Conservation (phyloP, 345 rosid genomes). For the Bretschneidera sinensis region DNA sequence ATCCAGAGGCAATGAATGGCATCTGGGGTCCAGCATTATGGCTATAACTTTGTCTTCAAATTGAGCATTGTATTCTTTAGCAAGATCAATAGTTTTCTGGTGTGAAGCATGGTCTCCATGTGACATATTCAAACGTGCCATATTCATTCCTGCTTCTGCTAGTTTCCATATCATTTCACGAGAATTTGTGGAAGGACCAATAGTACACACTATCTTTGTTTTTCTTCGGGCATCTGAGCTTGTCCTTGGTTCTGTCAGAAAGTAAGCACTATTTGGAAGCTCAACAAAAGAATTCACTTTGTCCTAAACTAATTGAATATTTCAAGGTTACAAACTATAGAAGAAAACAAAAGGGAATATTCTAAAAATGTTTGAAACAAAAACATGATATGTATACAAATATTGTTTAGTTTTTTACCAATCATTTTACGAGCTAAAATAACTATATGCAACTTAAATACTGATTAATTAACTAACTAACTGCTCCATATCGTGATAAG, state of each 20-base stretch:
- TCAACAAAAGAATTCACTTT: constrained; percentile 32
- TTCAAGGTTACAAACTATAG: neutral
- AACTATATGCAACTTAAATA: too few species aligned
- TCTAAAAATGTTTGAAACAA: neutral
- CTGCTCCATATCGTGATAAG: too few species aligned
- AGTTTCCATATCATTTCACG: constrained; percentile 97
- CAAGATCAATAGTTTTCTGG: constrained; percentile 77
- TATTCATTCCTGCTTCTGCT: constrained; percentile 90
- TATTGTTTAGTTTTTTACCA: too few species aligned
- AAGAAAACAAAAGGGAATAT: neutral
- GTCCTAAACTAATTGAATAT: constrained; percentile 33
- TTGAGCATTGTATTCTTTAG: constrained; percentile 84
- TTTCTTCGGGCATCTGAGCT: constrained; percentile 48
- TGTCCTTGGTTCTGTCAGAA: constrained; percentile 27
- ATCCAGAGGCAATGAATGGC: neutral
- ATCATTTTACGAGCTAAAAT: too few species aligned
- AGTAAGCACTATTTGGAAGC: constrained; percentile 21
- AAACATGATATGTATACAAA: neutral
- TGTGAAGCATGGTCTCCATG: constrained; percentile 97
- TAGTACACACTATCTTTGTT: constrained; percentile 91
- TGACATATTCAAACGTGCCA: constrained; percentile 93
- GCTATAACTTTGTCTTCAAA: constrained; percentile 77
- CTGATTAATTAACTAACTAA: too few species aligned
- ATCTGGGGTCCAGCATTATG: constrained; percentile 73
- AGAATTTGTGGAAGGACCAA: constrained; percentile 93